Evolutionary conservation across 495 filamentous ascomycete genomes (phyloP).

Genomic region (Neurospora pannonica): DNA sequence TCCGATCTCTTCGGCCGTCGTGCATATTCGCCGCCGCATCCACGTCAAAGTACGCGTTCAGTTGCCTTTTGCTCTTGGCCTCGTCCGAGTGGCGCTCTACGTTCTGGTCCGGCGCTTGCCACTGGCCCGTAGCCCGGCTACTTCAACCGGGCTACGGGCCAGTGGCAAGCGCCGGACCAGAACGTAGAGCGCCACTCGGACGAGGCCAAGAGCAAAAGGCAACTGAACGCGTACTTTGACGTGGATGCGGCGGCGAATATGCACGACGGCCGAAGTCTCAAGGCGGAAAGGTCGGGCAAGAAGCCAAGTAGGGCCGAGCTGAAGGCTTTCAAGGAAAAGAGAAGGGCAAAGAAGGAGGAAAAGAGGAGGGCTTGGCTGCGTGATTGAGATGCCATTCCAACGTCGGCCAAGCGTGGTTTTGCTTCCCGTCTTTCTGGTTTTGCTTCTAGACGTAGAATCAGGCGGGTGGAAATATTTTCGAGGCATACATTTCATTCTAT

Average conservation of each 20-base stretch:
- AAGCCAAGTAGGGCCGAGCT: slow-evolving; percentile 79
- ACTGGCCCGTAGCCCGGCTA: slow-evolving; percentile 76
- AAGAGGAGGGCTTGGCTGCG: slow-evolving; percentile 85
- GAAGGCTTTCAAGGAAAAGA: slow-evolving; percentile 62
- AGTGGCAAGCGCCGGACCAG: slow-evolving; percentile 66
- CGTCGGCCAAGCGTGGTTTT: neutral
- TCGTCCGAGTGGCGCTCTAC: slow-evolving; percentile 66
- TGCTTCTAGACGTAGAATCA: neutral
- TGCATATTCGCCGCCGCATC: slow-evolving; percentile 67
- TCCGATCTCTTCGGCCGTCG: slow-evolving; percentile 84
- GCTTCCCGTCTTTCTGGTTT: neutral
- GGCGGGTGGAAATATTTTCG: neutral
- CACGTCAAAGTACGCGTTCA: slow-evolving; percentile 96
- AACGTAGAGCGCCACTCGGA: slow-evolving; percentile 57
- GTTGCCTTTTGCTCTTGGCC: slow-evolving; percentile 77
- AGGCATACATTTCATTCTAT: neutral
- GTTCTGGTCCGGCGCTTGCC: slow-evolving; percentile 59
- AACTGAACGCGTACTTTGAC: slow-evolving; percentile 94
- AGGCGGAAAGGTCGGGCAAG: slow-evolving; percentile 82
- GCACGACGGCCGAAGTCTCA: slow-evolving; percentile 84
- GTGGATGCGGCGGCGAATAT: slow-evolving; percentile 94
- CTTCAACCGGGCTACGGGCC: slow-evolving; percentile 91
- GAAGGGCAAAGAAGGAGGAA: slow-evolving; percentile 77
- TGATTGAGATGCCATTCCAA: slow-evolving; percentile 43
- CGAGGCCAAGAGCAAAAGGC: slow-evolving; percentile 76